Conservation (phyloP, 2,329 filamentous ascomycete species). For the Podosphaera fusca region DNA sequence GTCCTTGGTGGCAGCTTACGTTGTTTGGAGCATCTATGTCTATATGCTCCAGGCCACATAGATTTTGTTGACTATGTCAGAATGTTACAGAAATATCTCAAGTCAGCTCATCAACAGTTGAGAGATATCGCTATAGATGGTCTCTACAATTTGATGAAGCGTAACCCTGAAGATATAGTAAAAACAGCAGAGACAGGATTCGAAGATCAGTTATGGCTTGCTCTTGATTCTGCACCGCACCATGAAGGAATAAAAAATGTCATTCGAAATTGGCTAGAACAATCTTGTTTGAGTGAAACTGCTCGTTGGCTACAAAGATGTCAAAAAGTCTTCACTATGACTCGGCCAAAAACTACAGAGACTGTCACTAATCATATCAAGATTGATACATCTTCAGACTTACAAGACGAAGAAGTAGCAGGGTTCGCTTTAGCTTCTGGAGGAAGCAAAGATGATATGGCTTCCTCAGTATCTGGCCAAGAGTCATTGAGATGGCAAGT, state of each 20-base stretch:
- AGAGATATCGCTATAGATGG: constrained; percentile 68
- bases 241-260: constrained; percentile 71
- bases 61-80: constrained; percentile 68
- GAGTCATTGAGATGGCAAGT: constrained; percentile 92
- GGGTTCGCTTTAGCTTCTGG: constrained; percentile 63
- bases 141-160: constrained; percentile 84
- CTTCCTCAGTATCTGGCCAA: constrained; percentile 36
- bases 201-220: constrained; percentile 80
- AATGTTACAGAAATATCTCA: constrained; percentile 54
- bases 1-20: constrained; percentile 56
- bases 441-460: constrained; percentile 29
- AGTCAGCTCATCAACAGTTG: constrained; percentile 43
- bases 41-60: constrained; percentile 78
- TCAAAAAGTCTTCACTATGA: constrained; percentile 76
- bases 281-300: constrained; percentile 64
- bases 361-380: constrained; percentile 22
- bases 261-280: constrained; percentile 77
- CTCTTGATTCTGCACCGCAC: constrained; percentile 52
- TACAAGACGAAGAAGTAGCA: constrained; percentile 90
- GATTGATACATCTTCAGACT: constrained; percentile 36
- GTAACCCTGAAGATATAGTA: constrained; percentile 66
- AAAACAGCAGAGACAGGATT: constrained; percentile 51
- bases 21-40: constrained; percentile 72
- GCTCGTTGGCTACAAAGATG: constrained; percentile 71
- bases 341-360: constrained; percentile 40